Evolutionary conservation across 1,139 yeast species (phyloP), one percentile per base, ranked within the genome.

Genomic region (Saccharomyces hybrid): DNA sequence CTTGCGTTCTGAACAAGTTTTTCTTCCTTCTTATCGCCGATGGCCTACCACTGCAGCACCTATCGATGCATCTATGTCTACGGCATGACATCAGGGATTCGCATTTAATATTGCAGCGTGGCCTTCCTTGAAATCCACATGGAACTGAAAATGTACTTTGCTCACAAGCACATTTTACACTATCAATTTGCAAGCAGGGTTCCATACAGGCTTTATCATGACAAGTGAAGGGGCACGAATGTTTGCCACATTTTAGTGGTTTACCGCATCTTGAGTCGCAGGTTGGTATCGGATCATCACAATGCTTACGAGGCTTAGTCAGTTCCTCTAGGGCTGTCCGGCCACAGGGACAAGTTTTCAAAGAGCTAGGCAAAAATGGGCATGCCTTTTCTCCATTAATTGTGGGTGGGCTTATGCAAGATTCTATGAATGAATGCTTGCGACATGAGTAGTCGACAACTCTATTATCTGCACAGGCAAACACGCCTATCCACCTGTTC

Each of bases 271-370:
- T 69, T 13, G 76, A 66, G 5, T 76, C 82, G 73, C 97, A 90
- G 16, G 83, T 81, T 1, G 96, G 93, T 44, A 88, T 77, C 0
- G 89, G 84, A 60, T 88, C 96, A 1, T 86, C 76, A 69, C 96
- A 88, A 34, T 77, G 72, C 0, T 64, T 63, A 61, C 97, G 76
- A 5, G 77, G 69, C 62, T 75, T 61, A 3, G 74, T 73, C 20
- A 70, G 47, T 5, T 71, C 74, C 1, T 62, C 60, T 5, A 82
- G 71, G 1, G 64, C 58, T 1, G 76, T 71, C 61, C 79, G 78
- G 2, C 96, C 96, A 76, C 97, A 90, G 46, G 86, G 87, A 69
- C 97, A 90, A 0, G 82, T 78, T 26, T 75, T 80, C 27, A 83
- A 69, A 1, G 71, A 63, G 11, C 75, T 72, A 0, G 96, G 96